Percentiles rank a stretch among this genome's conserved stretches.
phyloP scores from a whole-genome alignment of 345 rosid genomes.

The Citrus unshiu region DNA sequence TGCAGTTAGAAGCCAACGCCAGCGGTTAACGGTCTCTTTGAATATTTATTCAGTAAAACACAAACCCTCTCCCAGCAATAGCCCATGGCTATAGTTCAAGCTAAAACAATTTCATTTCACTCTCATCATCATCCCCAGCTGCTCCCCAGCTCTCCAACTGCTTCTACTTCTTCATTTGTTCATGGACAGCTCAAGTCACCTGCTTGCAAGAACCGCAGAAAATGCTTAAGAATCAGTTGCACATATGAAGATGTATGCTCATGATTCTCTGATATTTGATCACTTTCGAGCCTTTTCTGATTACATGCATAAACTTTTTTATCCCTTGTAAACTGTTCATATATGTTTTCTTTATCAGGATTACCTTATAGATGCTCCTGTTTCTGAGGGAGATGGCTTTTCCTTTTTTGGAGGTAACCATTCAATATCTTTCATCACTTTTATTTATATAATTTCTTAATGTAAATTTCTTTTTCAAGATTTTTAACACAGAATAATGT shows the following conservation, averaged over 20 bases:
- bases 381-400: conserved; percentile 87
- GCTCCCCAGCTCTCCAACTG: conserved; percentile 15
- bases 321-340: neutral
- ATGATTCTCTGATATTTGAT: neutral
- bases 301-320: neutral
- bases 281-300: no score
- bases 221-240: conserved; percentile 33
- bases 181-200: neutral
- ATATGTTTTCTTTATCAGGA: conserved; percentile 37
- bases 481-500: neutral
- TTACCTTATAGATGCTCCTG: conserved; percentile 84
- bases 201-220: conserved; percentile 23
- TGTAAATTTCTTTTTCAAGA: neutral
- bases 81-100: conserved; percentile 37
- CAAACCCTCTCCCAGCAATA: neutral
- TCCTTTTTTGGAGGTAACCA: conserved; percentile 81
- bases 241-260: conserved; percentile 43
- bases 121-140: conserved; percentile 17
- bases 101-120: conserved; percentile 14
- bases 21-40: conserved; percentile 25
- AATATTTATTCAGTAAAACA: neutral
- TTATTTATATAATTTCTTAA: no score
- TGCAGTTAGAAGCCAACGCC: neutral
- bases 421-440: neutral
- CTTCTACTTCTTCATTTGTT: conserved; percentile 13